phyloP scores from a whole-genome alignment of 1,139 yeast species.

The Yarrowia galli region DNA sequence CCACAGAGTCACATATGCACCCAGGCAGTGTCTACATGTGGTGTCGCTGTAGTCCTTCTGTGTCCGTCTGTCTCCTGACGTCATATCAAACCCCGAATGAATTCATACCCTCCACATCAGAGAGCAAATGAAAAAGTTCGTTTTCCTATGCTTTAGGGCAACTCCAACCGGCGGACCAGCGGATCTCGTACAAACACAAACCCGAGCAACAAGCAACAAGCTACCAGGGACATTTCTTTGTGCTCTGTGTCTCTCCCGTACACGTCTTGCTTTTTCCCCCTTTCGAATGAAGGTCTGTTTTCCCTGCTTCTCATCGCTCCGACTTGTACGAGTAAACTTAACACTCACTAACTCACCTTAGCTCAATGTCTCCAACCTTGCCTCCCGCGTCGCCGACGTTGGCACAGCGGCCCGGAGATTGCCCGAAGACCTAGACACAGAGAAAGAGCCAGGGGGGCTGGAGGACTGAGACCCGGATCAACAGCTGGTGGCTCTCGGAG shows the following conservation, averaged over 20 bases:
- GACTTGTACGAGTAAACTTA: slow-evolving; percentile 8
- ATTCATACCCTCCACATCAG: neutral
- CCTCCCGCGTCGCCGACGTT: neutral
- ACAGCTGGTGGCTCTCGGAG: neutral
- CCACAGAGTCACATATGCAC: too few species aligned
- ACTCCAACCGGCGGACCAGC: neutral
- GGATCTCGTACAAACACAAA: neutral
- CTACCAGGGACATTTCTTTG: neutral
- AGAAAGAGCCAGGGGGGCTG: too few species aligned
- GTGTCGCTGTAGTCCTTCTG: too few species aligned
- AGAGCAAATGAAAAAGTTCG: too few species aligned
- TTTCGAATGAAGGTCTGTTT: too few species aligned
- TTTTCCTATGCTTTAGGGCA: too few species aligned
- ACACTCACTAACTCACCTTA: neutral
- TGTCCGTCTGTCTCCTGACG: neutral
- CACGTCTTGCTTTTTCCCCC: neutral
- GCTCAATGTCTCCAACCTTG: neutral
- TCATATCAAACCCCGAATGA: slow-evolving; percentile 1
- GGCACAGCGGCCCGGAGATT: slow-evolving; percentile 23
- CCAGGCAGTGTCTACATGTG: too few species aligned
- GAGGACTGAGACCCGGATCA: neutral
- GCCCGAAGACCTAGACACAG: too few species aligned
- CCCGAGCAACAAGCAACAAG: too few species aligned
- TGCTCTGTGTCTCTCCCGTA: neutral
- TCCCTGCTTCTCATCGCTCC: slow-evolving; percentile 11